Evolutionary conservation across 2,329 filamentous ascomycete species (phyloP), one percentile per base, ranked within the genome.

Genomic region (Fusarium falciforme): DNA sequence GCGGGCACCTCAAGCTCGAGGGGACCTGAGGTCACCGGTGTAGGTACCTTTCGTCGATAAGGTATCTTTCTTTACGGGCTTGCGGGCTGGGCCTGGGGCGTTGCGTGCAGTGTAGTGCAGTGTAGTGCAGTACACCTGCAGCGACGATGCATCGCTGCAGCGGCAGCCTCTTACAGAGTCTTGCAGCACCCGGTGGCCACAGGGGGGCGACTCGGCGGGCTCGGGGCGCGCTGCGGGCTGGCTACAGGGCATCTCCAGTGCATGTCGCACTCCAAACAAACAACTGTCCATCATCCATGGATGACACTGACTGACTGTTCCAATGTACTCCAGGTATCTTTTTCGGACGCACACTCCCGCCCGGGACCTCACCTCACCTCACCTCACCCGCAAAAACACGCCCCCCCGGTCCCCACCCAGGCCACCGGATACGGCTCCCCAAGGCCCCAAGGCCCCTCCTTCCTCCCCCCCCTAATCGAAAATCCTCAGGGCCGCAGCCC

Each of bases 401-500:
- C 73, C 40, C 68, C 71, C 66, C 75, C 66, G 40, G 70, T 66
- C 65, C 61, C 75, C 75, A 75, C 73, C 71, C 71, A 77, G 73
- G 57, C 71, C 75, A 69, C 69, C 73, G 67, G 75, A 77, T 65
- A 71, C 64, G 68, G 71, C 74, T 69, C 64, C 63, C 64, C 73
- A 76, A 66, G 71, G 59, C 63, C 73, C 71, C 71, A 64, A 64
- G 33, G 40, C 55, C 62, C 66, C 70, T 66, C 61, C 60, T 74
- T 66, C 67, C 65, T 54, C 27, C 67, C 74, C 75, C 76, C 71
- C 44, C 44, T 69, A 73, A 76, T 75, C 72, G 67, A 72, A 70
- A 75, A 70, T 77, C 76, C 74, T 75, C 76, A 77, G 70, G 74
- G 63, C 74, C 75, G 68, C 68, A 77, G 71, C 76, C 76, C 76